Conservation (phyloP, 352 stramenopile genomes). For the Globisporangium paroecandrum region DNA sequence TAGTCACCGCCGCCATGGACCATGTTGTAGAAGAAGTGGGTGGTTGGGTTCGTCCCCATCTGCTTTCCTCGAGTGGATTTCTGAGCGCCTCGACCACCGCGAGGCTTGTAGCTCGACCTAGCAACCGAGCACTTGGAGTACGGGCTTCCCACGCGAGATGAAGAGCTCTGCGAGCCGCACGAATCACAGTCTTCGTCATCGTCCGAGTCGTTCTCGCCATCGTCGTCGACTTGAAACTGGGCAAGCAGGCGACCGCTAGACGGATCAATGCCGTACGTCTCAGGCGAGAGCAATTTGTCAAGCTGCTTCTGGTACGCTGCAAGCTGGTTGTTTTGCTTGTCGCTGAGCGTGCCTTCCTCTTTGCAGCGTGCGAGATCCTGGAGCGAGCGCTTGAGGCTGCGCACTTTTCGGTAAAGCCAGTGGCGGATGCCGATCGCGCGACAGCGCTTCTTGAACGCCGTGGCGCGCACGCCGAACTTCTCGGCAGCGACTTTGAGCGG, state of each 20-base stretch:
- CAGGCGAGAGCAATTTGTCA: slow-evolving; percentile 55
- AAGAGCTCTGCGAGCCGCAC: slow-evolving; percentile 14
- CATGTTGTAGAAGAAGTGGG: slow-evolving; percentile 18
- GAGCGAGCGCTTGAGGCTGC: slow-evolving; percentile 64
- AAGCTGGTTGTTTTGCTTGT: slow-evolving; percentile 62
- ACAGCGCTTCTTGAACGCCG: slow-evolving; percentile 75
- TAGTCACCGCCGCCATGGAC: slow-evolving; percentile 11
- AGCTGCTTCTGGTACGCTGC: slow-evolving; percentile 61
- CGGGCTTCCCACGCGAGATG: slow-evolving; percentile 7
- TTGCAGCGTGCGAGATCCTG: slow-evolving; percentile 60
- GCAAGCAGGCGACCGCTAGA: slow-evolving; percentile 13
- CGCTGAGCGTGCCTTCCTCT: slow-evolving; percentile 45
- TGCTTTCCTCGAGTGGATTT: slow-evolving; percentile 4
- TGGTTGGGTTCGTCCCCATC: background rate
- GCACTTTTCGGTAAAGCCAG: slow-evolving; percentile 72
- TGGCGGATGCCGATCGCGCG: slow-evolving; percentile 68
- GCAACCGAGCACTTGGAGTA: slow-evolving; percentile 5
- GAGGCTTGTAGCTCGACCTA: slow-evolving; percentile 5
- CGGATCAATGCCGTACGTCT: slow-evolving; percentile 44
- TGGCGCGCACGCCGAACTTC: slow-evolving; percentile 74
- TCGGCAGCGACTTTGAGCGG: slow-evolving; percentile 64
- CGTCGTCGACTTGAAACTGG: slow-evolving; percentile 12
- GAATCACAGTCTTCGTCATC: slow-evolving; percentile 15
- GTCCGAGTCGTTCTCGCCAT: slow-evolving; percentile 11
- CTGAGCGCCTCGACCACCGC: background rate